Percentiles rank a stretch among this genome's conserved stretches.
Evolutionary conservation across 495 filamentous ascomycete species (phyloP).

Genomic region (Penicillium egyptiacum): DNA sequence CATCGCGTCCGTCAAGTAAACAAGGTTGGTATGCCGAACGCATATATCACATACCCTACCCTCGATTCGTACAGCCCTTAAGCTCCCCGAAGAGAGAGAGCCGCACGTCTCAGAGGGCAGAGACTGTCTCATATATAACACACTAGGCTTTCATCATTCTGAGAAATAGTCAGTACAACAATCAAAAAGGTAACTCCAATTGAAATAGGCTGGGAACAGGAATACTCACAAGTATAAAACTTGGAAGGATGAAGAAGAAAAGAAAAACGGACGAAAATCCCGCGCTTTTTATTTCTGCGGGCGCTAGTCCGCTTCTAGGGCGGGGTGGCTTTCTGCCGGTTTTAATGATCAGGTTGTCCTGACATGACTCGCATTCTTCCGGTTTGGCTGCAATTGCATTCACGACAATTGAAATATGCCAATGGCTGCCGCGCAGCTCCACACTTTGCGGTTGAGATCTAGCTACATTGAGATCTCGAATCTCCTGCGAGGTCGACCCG

Average conservation of each 20-base stretch:
- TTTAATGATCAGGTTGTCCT: slow-evolving; percentile 19
- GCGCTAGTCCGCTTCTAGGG: slow-evolving; percentile 34
- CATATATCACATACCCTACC: slow-evolving; percentile 85
- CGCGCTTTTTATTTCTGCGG: slow-evolving; percentile 20
- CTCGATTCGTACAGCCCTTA: slow-evolving; percentile 77
- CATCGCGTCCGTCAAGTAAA: slow-evolving; percentile 92
- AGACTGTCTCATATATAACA: slow-evolving; percentile 83
- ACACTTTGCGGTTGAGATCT: slow-evolving; percentile 29
- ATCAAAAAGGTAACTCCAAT: neutral
- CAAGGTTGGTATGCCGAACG: slow-evolving; percentile 99
- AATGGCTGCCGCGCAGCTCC: slow-evolving; percentile 19
- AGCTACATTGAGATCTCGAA: slow-evolving; percentile 45
- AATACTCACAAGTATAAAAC: slow-evolving; percentile 86
- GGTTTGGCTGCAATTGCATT: neutral
- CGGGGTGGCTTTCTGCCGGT: slow-evolving; percentile 29
- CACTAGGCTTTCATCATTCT: slow-evolving; percentile 99
- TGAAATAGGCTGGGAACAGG: slow-evolving; percentile 3
- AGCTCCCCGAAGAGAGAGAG: slow-evolving; percentile 87
- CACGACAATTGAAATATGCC: slow-evolving; percentile 1
- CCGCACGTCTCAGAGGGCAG: slow-evolving; percentile 63
- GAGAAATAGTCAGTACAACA: slow-evolving; percentile 43
- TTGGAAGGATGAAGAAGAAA: slow-evolving; percentile 92
- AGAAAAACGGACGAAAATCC: slow-evolving; percentile 38
- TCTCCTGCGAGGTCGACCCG: slow-evolving; percentile 31
- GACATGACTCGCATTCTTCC: slow-evolving; percentile 9